Evolutionary conservation across 805 yeast species (phyloP).

Genomic region (Candida bentonensis): DNA sequence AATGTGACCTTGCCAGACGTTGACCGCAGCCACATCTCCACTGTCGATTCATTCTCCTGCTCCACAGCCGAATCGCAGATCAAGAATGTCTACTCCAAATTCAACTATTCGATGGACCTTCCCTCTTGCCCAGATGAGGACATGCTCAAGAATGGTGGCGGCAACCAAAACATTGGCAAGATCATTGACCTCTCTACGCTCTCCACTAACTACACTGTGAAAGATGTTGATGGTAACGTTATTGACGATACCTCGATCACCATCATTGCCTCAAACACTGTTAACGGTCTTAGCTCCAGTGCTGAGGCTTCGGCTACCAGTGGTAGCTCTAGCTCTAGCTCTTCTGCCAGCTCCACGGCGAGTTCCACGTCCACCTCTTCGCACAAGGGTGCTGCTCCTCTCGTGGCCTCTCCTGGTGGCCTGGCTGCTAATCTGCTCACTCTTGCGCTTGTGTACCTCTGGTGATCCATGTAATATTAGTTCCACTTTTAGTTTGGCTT

Average conservation of each 20-base stretch:
- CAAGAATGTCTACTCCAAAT: conserved; percentile 14
- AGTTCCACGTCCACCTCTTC: not conserved
- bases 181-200: conserved; percentile 16
- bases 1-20: conserved; percentile 19
- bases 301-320: not conserved
- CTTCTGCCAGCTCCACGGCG: not conserved
- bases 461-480: too few species aligned
- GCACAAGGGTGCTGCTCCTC: not conserved
- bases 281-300: not conserved
- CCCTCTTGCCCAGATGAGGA: conserved; percentile 24
- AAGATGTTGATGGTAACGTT: conserved; percentile 17
- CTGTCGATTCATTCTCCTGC: not conserved
- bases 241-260: not conserved
- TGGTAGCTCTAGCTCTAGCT: not conserved
- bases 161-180: conserved; percentile 24
- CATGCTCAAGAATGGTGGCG: conserved; percentile 24
- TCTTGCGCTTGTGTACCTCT: not conserved
- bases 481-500: too few species aligned
- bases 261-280: not conserved
- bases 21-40: not conserved
- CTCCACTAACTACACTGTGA: conserved; percentile 17
- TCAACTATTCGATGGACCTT: conserved; percentile 18
- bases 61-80: conserved; percentile 6
- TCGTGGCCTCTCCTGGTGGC: not conserved
- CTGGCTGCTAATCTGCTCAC: not conserved